Evolutionary conservation across 1,284 basidiomycete species (phyloP), one percentile per base, ranked within the genome.

Genomic region (Ceratobasidium sp.): DNA sequence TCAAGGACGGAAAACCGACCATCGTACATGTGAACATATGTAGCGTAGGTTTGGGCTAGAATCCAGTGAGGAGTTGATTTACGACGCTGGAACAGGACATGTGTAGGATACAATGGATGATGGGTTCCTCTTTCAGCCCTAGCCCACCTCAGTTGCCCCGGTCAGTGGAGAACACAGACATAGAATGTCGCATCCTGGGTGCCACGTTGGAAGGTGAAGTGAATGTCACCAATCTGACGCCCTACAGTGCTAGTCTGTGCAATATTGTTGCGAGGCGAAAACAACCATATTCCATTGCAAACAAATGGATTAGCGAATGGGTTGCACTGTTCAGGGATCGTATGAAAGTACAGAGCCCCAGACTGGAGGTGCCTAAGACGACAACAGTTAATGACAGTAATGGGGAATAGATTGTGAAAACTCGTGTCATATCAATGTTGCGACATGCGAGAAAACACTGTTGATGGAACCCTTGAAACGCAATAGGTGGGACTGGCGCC

Each of bases 291-390:
- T 41, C 59, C 59, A 4, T 62, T 16, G 33, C 59, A 23, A 18
- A 62, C 38, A 23, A 60, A 60, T 23, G 52, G 52, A 20, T 54
- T 54, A 20, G 23, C 52, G 23, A 55, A 55, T 16, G 59, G 59
- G 33, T 62, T 41, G 38, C 35, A 60, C 30, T 41, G 35, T 20
- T 41, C 8, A 60, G 59, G 59, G 35, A 60, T 60, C 18, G 59
- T 60, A 20, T 30, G 59, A 60, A 35, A 60, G 35, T 60, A 20
- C 59, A 60, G n/a, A 60, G 59, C 59, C 33, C 59, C 59, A 35
- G n/a, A 60, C 16, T 60, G 59, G 35, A 41, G 33, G 18, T 41
- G n/a, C n/a, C 59, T 60, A 41, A 60, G n/a, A n/a, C 52, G 23
- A 14, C 7, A 35, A 60, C 52, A 23, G 52, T 54, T 54, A 54